Percentiles rank a stretch among this genome's conserved stretches.
Conservation (phyloP, 495 filamentous ascomycete species). For the Neurospora sublineolata region DNA sequence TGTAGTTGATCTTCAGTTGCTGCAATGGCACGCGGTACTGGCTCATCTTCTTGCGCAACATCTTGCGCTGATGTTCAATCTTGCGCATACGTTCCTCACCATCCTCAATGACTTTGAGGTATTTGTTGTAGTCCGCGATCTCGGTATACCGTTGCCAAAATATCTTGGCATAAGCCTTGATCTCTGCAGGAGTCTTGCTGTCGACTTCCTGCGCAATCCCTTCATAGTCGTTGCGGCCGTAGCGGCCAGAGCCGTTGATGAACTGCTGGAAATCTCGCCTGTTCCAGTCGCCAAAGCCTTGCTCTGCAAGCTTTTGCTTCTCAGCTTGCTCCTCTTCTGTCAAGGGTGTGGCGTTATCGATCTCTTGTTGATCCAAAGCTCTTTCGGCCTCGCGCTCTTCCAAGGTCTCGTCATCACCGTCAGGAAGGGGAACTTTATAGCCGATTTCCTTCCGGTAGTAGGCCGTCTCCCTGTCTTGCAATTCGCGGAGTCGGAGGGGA, state of each 20-base stretch:
- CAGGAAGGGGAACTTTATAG: slow-evolving; percentile 77
- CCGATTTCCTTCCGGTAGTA: slow-evolving; percentile 91
- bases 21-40: slow-evolving; percentile 94
- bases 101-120: slow-evolving; percentile 74
- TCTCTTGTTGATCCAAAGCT: slow-evolving; percentile 77
- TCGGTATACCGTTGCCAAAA: slow-evolving; percentile 92
- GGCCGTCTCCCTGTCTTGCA: slow-evolving; percentile 94
- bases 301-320: slow-evolving; percentile 65
- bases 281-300: slow-evolving; percentile 92
- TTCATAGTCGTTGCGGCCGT: slow-evolving; percentile 73
- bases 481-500: slow-evolving; percentile 62
- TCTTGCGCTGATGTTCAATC: slow-evolving; percentile 82
- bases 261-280: slow-evolving; percentile 97
- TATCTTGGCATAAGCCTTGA: slow-evolving; percentile 79
- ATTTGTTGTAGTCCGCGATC: slow-evolving; percentile 78
- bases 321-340: slow-evolving; percentile 82
- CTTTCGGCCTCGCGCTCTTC: slow-evolving; percentile 79
- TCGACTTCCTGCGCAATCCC: slow-evolving; percentile 85
- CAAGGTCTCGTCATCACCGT: slow-evolving; percentile 73
- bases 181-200: slow-evolving; percentile 73
- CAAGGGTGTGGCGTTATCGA: slow-evolving; percentile 80
- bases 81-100: slow-evolving; percentile 84
- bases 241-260: slow-evolving; percentile 85
- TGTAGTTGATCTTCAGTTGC: slow-evolving; percentile 97
- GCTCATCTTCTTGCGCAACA: slow-evolving; percentile 88